Percentiles rank a stretch among this genome's conserved stretches.
These are phyloP conservation scores for Suhomyces pyralidae DNA, from an alignment of 805 yeast genomes.

Conservation along the genomic window DNA sequence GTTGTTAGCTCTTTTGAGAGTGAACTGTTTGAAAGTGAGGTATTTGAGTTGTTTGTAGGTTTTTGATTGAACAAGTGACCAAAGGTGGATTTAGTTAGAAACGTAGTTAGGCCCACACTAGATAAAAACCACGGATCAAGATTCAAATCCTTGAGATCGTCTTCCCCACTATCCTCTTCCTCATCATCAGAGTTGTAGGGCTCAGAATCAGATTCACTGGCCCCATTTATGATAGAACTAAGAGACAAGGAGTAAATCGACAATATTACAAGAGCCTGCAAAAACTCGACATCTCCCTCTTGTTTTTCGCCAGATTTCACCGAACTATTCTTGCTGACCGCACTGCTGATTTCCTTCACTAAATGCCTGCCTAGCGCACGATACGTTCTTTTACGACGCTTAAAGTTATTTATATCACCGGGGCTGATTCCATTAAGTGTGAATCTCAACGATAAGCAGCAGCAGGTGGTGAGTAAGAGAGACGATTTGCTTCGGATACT, in stretches of 20 bases:
- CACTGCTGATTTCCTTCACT: constrained; percentile 45
- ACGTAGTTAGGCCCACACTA: constrained; percentile 62
- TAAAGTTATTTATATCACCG: constrained; percentile 20
- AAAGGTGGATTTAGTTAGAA: constrained; percentile 49
- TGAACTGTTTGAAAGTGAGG: background rate
- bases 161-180: constrained; percentile 4
- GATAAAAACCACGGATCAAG: constrained; percentile 73
- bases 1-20: background rate
- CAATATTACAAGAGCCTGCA: constrained; percentile 65
- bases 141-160: constrained; percentile 35
- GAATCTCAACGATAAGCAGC: constrained; percentile 60
- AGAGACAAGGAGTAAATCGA: constrained; percentile 64
- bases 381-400: constrained; percentile 33
- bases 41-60: background rate
- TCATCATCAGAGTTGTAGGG: constrained; percentile 2
- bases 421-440: constrained; percentile 18
- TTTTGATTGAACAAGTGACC: constrained; percentile 32
- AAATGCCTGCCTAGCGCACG: constrained; percentile 43
- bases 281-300: constrained; percentile 48
- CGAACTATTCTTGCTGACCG: constrained; percentile 35
- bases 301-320: constrained; percentile 14
- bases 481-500: constrained; percentile 53
- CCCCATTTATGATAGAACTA: constrained; percentile 36
- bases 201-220: constrained; percentile 2
- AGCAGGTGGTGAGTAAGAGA: constrained; percentile 62